Evolutionary conservation across 176 grass and related monocot genomes (phyloP).

Genomic region (Oropetium thomaeum): DNA sequence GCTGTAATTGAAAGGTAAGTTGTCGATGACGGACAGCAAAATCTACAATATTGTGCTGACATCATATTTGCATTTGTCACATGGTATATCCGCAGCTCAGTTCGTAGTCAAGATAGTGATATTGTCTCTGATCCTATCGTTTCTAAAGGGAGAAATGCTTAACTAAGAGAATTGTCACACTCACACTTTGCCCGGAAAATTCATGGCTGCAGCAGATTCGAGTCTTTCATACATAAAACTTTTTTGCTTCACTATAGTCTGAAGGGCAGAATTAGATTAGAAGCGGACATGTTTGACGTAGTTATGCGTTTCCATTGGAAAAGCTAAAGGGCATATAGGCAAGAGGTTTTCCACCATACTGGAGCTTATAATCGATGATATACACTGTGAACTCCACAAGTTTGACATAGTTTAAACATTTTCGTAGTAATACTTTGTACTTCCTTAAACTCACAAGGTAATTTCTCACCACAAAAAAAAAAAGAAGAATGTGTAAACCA

Average conservation of each 20-base stretch:
- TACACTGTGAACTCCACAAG: too few species aligned
- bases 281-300: not conserved
- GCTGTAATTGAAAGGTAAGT: slow-evolving; percentile 24
- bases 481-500: too few species aligned
- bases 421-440: too few species aligned
- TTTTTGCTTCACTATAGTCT: not conserved
- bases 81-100: not conserved
- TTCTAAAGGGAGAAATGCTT: not conserved
- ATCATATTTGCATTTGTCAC: slow-evolving; percentile 24
- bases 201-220: not conserved
- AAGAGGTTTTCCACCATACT: not conserved
- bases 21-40: slow-evolving; percentile 20
- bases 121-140: slow-evolving; percentile 7
- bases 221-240: not conserved
- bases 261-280: not conserved
- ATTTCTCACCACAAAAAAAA: too few species aligned
- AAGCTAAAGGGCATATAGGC: not conserved
- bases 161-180: not conserved
- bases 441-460: too few species aligned
- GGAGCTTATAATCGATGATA: not conserved
- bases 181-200: not conserved
- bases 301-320: not conserved
- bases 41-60: slow-evolving; percentile 12
- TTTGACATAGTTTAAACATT: too few species aligned
- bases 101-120: slow-evolving; percentile 28